phyloP scores from a whole-genome alignment of 106 monocot genomes.

The Posidonia australis region DNA sequence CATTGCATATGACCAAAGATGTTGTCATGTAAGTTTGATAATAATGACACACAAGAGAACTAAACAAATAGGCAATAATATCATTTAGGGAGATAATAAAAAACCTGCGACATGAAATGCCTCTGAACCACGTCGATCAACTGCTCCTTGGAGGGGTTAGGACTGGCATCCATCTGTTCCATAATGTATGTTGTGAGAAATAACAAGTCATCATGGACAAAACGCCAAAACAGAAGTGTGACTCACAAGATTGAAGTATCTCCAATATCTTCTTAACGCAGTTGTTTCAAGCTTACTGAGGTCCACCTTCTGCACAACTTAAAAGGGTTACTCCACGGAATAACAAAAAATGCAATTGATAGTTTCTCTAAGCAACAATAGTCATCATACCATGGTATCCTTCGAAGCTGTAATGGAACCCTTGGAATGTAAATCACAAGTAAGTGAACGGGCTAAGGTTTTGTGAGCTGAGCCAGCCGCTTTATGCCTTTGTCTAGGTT shows the following conservation, averaged over 20 bases:
- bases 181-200: background rate
- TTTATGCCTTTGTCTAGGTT: constrained; percentile 31
- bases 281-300: constrained; percentile 72
- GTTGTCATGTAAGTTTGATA: background rate
- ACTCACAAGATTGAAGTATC: constrained; percentile 71
- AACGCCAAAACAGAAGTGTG: background rate
- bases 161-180: constrained; percentile 34
- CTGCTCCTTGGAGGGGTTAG: constrained; percentile 83
- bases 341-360: background rate
- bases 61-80: too few species aligned
- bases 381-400: constrained; percentile 30
- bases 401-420: constrained; percentile 37
- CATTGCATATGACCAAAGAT: background rate
- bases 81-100: background rate
- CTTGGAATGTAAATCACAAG: constrained; percentile 49
- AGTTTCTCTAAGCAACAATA: background rate
- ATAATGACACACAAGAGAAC: too few species aligned
- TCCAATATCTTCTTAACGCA: constrained; percentile 69
- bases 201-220: background rate
- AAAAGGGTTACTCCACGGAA: too few species aligned
- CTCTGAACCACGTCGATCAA: constrained; percentile 65
- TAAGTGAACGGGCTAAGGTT: constrained; percentile 28
- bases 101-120: constrained; percentile 75
- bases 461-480: constrained; percentile 20
- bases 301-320: constrained; percentile 50